Evolutionary conservation across 1,284 basidiomycete species (phyloP).

Genomic region (Ceratobasidium papillatum): DNA sequence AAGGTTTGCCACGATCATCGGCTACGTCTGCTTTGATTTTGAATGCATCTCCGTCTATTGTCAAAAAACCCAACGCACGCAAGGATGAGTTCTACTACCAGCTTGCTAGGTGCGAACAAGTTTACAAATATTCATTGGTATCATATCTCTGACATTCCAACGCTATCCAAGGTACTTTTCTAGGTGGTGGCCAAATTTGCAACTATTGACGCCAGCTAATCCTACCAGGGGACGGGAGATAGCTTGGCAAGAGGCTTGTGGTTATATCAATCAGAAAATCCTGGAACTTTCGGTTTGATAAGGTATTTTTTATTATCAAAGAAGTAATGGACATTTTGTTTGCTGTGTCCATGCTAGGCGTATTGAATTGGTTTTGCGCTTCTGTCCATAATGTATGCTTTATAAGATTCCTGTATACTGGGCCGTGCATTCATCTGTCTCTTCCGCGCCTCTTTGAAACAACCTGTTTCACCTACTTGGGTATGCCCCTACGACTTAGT

Average conservation of each 20-base stretch:
- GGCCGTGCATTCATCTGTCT: too few species aligned
- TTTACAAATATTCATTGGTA: neutral
- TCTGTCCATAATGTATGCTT: too few species aligned
- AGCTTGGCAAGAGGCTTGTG: neutral
- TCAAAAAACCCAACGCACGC: neutral
- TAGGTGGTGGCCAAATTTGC: conserved; percentile 10
- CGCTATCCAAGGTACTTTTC: neutral
- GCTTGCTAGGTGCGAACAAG: neutral
- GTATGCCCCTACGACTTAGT: too few species aligned
- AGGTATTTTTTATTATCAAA: too few species aligned
- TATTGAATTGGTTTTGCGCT: too few species aligned
- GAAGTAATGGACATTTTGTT: too few species aligned
- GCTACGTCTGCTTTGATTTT: neutral
- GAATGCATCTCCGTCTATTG: neutral
- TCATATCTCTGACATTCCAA: neutral
- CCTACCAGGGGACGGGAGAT: neutral
- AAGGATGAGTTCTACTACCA: too few species aligned
- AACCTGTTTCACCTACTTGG: too few species aligned
- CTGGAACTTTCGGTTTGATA: neutral
- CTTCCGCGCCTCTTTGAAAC: too few species aligned
- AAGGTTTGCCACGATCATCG: neutral
- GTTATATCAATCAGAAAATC: neutral
- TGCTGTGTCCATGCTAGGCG: too few species aligned
- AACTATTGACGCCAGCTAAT: neutral
- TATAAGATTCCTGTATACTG: too few species aligned